These are phyloP conservation scores for Arachis hypogaea DNA, from an alignment of 306 rosid genomes.

Conservation along the genomic window DNA sequence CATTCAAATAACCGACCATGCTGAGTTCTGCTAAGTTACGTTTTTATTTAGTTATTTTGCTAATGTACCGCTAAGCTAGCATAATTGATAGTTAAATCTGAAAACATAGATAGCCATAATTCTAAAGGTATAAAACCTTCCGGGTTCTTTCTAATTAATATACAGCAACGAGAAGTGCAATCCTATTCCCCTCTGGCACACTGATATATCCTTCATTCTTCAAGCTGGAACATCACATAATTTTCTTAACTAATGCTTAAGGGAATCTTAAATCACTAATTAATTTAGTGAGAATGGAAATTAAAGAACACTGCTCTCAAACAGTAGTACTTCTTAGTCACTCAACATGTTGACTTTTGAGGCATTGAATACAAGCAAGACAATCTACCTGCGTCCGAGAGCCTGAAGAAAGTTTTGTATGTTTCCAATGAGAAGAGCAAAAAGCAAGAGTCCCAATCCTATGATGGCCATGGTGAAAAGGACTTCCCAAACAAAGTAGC, in stretches of 20 bases:
- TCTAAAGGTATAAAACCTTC: neutral
- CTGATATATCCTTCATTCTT: constrained; percentile 5
- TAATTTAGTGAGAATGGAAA: neutral
- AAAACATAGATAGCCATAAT: neutral
- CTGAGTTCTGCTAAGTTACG: neutral
- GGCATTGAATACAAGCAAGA: constrained; percentile 26
- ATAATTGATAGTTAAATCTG: neutral
- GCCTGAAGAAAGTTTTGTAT: constrained; percentile 91
- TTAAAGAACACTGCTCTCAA: constrained; percentile 2
- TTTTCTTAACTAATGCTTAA: neutral
- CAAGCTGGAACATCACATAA: neutral
- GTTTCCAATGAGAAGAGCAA: constrained; percentile 86
- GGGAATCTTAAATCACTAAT: neutral
- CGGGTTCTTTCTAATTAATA: neutral
- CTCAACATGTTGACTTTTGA: neutral
- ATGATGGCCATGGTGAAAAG: constrained; percentile 69
- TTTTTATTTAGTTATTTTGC: neutral
- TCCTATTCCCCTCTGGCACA: neutral
- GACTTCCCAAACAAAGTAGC: constrained; percentile 78
- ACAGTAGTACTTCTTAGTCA: neutral
- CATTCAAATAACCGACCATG: neutral
- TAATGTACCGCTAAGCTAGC: neutral
- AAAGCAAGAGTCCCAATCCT: constrained; percentile 81
- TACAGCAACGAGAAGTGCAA: neutral
- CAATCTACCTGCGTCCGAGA: constrained; percentile 72